A percentile compares a stretch with the other conserved stretches of the same genome.
Evolutionary conservation across 2,329 filamentous ascomycete genomes (phyloP).

Genomic region (Pestalotiopsis sp.): DNA sequence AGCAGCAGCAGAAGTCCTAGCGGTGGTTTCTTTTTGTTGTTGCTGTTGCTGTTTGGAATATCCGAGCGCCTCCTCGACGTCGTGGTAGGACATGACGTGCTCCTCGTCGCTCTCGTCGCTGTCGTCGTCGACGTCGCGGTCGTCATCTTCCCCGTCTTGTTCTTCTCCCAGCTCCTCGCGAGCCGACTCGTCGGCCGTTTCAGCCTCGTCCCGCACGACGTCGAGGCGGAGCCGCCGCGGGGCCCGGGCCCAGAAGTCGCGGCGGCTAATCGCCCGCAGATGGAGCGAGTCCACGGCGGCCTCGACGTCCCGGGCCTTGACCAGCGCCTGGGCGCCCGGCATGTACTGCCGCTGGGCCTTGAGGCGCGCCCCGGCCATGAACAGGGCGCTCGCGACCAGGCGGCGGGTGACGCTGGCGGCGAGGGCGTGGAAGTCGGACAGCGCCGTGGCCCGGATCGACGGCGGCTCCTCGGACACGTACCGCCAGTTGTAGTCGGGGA

Average conservation of each 20-base stretch:
- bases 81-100: constrained; percentile 42
- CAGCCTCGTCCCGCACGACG: constrained; percentile 34
- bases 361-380: constrained; percentile 71
- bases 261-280: constrained; percentile 36
- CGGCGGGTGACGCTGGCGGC: constrained; percentile 69
- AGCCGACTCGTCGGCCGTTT: constrained; percentile 5
- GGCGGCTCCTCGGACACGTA: constrained; percentile 64
- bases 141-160: neutral
- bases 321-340: constrained; percentile 28
- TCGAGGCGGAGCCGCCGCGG: constrained; percentile 53
- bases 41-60: constrained; percentile 8
- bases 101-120: constrained; percentile 22
- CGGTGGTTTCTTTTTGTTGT: neutral
- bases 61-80: constrained; percentile 45
- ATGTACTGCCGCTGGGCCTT: constrained; percentile 46
- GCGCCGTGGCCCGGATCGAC: constrained; percentile 72
- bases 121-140: neutral
- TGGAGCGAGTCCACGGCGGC: constrained; percentile 53
- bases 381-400: constrained; percentile 70
- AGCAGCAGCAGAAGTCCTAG: neutral
- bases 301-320: constrained; percentile 48
- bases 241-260: constrained; percentile 49
- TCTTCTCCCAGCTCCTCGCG: neutral
- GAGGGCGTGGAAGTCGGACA: constrained; percentile 76
- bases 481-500: constrained; percentile 69